Percentiles rank a stretch among this genome's conserved stretches.
phyloP scores from a whole-genome alignment of 768 basidiomycete species.

The Plicaturopsis crispa region DNA sequence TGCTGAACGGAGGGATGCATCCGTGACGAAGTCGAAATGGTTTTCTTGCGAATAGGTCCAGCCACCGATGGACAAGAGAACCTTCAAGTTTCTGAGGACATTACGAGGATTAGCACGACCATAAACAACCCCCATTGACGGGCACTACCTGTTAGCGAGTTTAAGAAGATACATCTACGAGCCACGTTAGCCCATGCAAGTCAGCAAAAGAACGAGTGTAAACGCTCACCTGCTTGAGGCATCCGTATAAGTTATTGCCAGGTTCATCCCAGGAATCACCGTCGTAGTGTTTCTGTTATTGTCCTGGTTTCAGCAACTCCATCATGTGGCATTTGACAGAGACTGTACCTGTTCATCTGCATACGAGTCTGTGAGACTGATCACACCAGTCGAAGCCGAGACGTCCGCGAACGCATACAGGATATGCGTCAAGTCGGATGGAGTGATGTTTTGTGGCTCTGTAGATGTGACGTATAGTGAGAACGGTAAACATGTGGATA shows the following conservation, averaged over 20 bases:
- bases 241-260: conserved; percentile 77
- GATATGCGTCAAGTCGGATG: conserved; percentile 62
- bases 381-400: conserved; percentile 48
- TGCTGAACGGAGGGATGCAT: conserved; percentile 37
- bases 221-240: conserved; percentile 61
- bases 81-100: conserved; percentile 46
- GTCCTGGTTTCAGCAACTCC: too few relatives aligned
- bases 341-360: conserved; percentile 57
- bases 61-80: conserved; percentile 46
- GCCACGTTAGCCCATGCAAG: neutral
- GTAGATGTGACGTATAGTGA: too few relatives aligned
- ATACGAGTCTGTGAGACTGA: conserved; percentile 63
- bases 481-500: neutral
- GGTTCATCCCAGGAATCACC: conserved; percentile 67
- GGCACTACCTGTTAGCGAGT: conserved; percentile 24
- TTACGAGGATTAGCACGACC: too few relatives aligned
- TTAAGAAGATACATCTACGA: neutral
- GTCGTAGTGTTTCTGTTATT: conserved; percentile 56
- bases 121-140: too few relatives aligned
- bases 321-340: too few relatives aligned
- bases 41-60: conserved; percentile 70
- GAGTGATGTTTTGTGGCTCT: conserved; percentile 62
- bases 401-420: conserved; percentile 79
- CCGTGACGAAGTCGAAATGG: conserved; percentile 60
- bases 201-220: neutral